phyloP scores from a whole-genome alignment of 202 grass and related monocot genomes.

The Setaria viridis region DNA sequence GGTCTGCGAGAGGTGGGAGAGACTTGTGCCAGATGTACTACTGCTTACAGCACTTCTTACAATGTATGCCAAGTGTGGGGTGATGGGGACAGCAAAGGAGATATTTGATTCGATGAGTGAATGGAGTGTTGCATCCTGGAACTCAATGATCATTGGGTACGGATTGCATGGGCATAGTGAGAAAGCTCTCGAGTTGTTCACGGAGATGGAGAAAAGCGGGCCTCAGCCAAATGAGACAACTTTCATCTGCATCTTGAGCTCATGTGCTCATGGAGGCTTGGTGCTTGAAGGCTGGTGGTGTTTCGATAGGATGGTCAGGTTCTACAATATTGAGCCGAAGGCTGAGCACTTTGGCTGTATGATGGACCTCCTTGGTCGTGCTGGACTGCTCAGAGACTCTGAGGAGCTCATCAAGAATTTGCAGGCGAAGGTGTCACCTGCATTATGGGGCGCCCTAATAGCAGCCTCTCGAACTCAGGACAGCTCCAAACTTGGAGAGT shows the following conservation, averaged over 20 bases:
- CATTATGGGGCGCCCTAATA: slow-evolving; percentile 9
- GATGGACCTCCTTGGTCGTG: slow-evolving; percentile 22
- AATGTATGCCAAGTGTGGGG: slow-evolving; percentile 33
- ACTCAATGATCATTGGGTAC: slow-evolving; percentile 28
- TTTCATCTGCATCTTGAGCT: slow-evolving; percentile 26
- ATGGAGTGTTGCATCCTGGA: slow-evolving; percentile 23
- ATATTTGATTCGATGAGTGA: slow-evolving; percentile 18
- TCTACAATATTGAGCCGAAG: slow-evolving; percentile 24
- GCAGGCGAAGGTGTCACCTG: slow-evolving; percentile 23
- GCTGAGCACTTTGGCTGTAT: slow-evolving; percentile 30
- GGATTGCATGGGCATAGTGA: slow-evolving; percentile 24
- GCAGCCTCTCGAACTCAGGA: slow-evolving; percentile 12
- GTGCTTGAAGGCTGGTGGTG: slow-evolving; percentile 38
- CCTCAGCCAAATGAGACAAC: slow-evolving; percentile 20
- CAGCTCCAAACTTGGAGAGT: slow-evolving; percentile 19
- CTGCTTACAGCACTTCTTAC: slow-evolving; percentile 24
- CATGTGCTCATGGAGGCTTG: slow-evolving; percentile 24
- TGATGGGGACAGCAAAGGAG: slow-evolving; percentile 16
- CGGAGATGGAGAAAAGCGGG: slow-evolving; percentile 30
- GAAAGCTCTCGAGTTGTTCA: slow-evolving; percentile 24
- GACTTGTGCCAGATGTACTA: slow-evolving; percentile 4
- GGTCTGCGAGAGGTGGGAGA: slow-evolving; percentile 6
- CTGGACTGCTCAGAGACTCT: slow-evolving; percentile 13
- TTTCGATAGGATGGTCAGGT: slow-evolving; percentile 33
- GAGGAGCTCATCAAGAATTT: slow-evolving; percentile 17